phyloP scores from a whole-genome alignment of 1,139 yeast genomes.

The Pneumocystis canis region DNA sequence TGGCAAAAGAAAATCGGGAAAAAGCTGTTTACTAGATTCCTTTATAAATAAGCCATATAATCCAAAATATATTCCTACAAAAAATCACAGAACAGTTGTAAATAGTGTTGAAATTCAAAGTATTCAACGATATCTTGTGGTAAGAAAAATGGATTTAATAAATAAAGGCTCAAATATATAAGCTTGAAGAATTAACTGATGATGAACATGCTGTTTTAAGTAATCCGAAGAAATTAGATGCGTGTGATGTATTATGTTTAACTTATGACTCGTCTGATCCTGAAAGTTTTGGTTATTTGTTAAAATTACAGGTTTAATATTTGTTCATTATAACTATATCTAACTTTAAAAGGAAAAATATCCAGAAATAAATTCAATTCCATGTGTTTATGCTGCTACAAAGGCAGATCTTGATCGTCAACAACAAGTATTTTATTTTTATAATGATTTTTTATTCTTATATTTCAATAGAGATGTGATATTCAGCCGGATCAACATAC shows the following conservation, averaged over 20 bases:
- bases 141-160: constrained; percentile 21
- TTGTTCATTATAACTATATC: not conserved
- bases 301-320: constrained; percentile 36
- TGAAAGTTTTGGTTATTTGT: constrained; percentile 73
- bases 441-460: not conserved
- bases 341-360: not conserved
- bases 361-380: constrained; percentile 39
- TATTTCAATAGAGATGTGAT: constrained; percentile 35
- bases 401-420: constrained; percentile 93
- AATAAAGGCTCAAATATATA: not conserved
- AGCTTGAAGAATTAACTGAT: constrained; percentile 67
- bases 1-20: constrained; percentile 80
- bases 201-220: constrained; percentile 69
- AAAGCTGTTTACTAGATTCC: constrained; percentile 43
- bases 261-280: constrained; percentile 93
- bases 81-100: constrained; percentile 54
- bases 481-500: constrained; percentile 82
- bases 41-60: constrained; percentile 21
- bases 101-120: constrained; percentile 91
- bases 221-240: constrained; percentile 54
- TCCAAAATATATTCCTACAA: constrained; percentile 36
- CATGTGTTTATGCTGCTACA: constrained; percentile 75
- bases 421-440: constrained; percentile 38
- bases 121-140: constrained; percentile 77
- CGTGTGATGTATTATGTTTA: constrained; percentile 81